Evolutionary conservation across 495 filamentous ascomycete genomes (phyloP), one percentile per base, ranked within the genome.

Genomic region (Podospora didyma): DNA sequence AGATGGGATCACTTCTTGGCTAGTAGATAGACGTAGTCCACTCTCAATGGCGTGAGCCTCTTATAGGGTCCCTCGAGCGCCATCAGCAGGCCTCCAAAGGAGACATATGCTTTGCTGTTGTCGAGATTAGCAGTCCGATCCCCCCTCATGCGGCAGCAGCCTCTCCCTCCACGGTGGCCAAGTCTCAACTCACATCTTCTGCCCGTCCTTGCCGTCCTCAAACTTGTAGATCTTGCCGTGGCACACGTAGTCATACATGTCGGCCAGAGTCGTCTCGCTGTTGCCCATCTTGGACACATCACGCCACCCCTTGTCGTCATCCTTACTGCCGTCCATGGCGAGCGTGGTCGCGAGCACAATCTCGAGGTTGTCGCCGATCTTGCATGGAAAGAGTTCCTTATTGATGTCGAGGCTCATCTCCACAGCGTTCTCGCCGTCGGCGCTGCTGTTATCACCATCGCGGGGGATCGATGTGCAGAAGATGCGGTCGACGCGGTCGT

Each of bases 221-320:
- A 97, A 97, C 62, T 91, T 86, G 77, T 99, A 99, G 34, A 96
- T 87, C 84, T 97, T 97, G 57, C 94, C 94, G 72, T 96, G 85
- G 72, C 92, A 96, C 46, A 97, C 94, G 70, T 99, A 99, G 64
- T 99, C 95, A 58, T 85, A 99, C 71, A 89, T 85, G 70, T 97
- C 92, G 20, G 94, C 92, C 39, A 99, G 76, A 11, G 84, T 89
- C 49, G 82, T 74, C 68, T 96, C 90, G 55, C 54, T 65, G 31
- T 53, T 50, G 16, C 74, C 73, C n/a, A 62, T 62, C 70, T 84
- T 79, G 61, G 77, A 80, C 23, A 86, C 79, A 48, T 92, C 88
- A 66, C 90, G 84, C 92, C 92, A 96, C 45, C 91, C 88, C 61
- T 78, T 79, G 56, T 75, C 75, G 53, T 82, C 80, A 61, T 84